These are phyloP conservation scores for Leccinum disarticulatum DNA, from an alignment of 768 basidiomycete genomes.

Conservation along the genomic window DNA sequence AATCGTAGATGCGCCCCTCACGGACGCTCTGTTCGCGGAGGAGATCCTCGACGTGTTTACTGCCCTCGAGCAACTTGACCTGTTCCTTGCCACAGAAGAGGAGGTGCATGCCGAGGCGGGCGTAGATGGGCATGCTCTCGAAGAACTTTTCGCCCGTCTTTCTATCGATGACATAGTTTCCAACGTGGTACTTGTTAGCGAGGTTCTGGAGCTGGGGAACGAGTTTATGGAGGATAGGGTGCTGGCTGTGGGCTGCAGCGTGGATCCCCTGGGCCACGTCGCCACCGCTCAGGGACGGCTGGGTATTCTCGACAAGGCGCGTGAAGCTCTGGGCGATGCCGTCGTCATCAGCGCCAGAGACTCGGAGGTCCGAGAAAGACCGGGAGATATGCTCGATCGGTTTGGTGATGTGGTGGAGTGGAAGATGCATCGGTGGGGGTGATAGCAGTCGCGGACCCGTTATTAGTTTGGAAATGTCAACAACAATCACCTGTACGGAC, in stretches of 20 bases:
- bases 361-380: slow-evolving; percentile 12
- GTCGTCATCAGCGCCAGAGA: slow-evolving; percentile 16
- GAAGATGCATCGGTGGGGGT: slow-evolving; percentile 13
- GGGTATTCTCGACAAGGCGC: slow-evolving; percentile 22
- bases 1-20: slow-evolving; percentile 57
- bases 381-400: slow-evolving; percentile 30
- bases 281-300: slow-evolving; percentile 8
- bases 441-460: neutral
- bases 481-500: no score
- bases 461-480: no score
- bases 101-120: slow-evolving; percentile 74
- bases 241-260: slow-evolving; percentile 31
- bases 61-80: slow-evolving; percentile 47
- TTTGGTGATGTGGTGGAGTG: slow-evolving; percentile 21
- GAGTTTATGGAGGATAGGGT: slow-evolving; percentile 44
- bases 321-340: slow-evolving; percentile 21
- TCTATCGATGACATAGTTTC: slow-evolving; percentile 57
- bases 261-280: slow-evolving; percentile 32
- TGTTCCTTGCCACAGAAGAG: slow-evolving; percentile 61
- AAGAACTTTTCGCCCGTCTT: slow-evolving; percentile 54
- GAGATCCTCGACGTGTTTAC: slow-evolving; percentile 46
- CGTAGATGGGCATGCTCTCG: slow-evolving; percentile 75
- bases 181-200: slow-evolving; percentile 52
- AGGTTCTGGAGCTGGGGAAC: slow-evolving; percentile 58
- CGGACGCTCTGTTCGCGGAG: slow-evolving; percentile 55